Conservation (phyloP, 1,139 yeast species). For the Kodamaea anthophila region DNA sequence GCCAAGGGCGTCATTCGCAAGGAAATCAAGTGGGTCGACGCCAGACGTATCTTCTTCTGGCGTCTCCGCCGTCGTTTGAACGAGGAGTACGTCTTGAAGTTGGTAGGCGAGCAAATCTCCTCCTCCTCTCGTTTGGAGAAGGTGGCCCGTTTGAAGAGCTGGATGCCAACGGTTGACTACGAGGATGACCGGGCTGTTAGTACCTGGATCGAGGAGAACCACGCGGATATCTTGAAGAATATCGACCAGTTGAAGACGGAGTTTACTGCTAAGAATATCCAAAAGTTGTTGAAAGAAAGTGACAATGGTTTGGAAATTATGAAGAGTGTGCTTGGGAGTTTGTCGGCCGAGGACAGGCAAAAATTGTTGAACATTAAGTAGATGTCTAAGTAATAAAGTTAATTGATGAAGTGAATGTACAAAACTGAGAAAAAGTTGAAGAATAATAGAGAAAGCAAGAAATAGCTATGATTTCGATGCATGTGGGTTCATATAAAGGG, state of each 20-base stretch:
- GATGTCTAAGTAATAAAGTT: too few relatives aligned
- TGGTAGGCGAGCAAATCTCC: conserved; percentile 62
- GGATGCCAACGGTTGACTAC: conserved; percentile 72
- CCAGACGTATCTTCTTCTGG: conserved; percentile 98
- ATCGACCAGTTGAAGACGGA: conserved; percentile 64
- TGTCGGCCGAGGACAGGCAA: conserved; percentile 58
- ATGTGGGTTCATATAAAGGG: too few relatives aligned
- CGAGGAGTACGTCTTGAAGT: conserved; percentile 80
- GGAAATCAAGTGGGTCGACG: conserved; percentile 77
- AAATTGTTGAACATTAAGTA: too few relatives aligned
- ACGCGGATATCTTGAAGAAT: conserved; percentile 52
- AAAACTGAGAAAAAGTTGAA: too few relatives aligned
- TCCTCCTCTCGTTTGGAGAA: conserved; percentile 68
- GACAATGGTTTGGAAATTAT: conserved; percentile 51
- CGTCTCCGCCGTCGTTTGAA: conserved; percentile 92
- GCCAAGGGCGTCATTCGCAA: conserved; percentile 88
- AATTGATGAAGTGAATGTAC: too few relatives aligned
- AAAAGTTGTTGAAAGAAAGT: conserved; percentile 52
- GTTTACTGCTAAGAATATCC: conserved; percentile 54
- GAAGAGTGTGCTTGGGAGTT: conserved; percentile 52
- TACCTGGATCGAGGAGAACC: conserved; percentile 80
- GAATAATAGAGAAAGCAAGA: too few relatives aligned
- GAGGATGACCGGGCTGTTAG: conserved; percentile 78
- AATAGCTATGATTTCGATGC: too few relatives aligned
- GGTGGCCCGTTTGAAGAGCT: conserved; percentile 79